These are phyloP conservation scores for Fusarium heterosporum DNA, from an alignment of 2,329 filamentous ascomycete genomes.

Conservation along the genomic window DNA sequence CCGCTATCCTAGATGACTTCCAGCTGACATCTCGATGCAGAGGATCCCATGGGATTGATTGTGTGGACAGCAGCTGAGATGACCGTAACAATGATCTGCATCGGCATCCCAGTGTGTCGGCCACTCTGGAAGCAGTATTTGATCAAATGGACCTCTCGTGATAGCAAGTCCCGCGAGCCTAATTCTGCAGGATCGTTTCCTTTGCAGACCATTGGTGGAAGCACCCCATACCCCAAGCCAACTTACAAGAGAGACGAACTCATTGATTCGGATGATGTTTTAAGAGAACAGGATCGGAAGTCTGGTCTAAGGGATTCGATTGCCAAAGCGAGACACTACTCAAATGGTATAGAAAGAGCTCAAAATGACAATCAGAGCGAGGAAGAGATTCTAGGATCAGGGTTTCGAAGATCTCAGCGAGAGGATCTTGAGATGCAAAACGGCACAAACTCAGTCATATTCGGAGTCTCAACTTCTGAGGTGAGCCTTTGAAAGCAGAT, in stretches of 20 bases:
- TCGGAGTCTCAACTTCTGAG: neutral
- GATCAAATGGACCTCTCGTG: constrained; percentile 38
- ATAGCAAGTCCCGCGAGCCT: constrained; percentile 35
- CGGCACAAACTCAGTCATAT: neutral
- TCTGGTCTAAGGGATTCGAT: constrained; percentile 6
- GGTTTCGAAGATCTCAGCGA: constrained; percentile 27
- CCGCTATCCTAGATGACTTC: rapidly evolving
- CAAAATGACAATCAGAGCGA: constrained; percentile 35
- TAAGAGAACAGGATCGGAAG: constrained; percentile 21
- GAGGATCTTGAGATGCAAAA: constrained; percentile 12
- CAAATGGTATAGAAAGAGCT: neutral
- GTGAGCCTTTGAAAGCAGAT: neutral
- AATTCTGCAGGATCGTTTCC: constrained; percentile 29
- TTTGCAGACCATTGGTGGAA: constrained; percentile 34
- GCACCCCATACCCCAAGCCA: neutral
- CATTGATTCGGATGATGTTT: constrained; percentile 1
- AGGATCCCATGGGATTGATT: constrained; percentile 52
- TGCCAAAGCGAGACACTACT: constrained; percentile 17
- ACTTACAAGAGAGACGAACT: neutral
- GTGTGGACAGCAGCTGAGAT: constrained; percentile 56
- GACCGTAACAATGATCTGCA: constrained; percentile 55
- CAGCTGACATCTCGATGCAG: constrained; percentile 33
- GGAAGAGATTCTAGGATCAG: constrained; percentile 38
- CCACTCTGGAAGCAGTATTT: constrained; percentile 51
- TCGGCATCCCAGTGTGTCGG: constrained; percentile 55